Evolutionary conservation across 2,329 filamentous ascomycete genomes (phyloP), one percentile per base, ranked within the genome.

Genomic region (Phyllosticta capitalensis): DNA sequence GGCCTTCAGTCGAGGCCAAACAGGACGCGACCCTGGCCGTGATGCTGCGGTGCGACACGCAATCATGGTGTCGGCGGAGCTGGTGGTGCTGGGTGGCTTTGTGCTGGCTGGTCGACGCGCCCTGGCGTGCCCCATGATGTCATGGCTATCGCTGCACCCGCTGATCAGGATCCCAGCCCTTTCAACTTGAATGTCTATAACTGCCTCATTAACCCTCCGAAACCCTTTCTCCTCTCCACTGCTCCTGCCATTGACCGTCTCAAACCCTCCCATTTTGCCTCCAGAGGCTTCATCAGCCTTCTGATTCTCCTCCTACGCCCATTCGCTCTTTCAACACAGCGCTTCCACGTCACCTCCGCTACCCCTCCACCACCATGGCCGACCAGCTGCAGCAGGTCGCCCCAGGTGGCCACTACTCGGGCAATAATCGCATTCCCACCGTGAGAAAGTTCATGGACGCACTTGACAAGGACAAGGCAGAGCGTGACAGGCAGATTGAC

Each of bases 341-440:
- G n/a, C 21, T 12, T 19, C 14, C 26, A 49, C 52, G 7, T 28
- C 22, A 12, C 6, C 51, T 9, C 2, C 12, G 26, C 50, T 28
- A 26, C 20, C 14, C 7, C 24, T 26, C 24, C 24, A 17, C 52
- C 14, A 33, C 9, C 54, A 60, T 60, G 58, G 58, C 58, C 65
- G 65, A 78, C 57, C 67, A 71, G 61, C 71, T 75, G 64, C 78
- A 79, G 65, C 77, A 76, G 62, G 65, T 69, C 55, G 72, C 72
- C 9, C 81, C 81, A 20, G 85, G 88, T 5, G 77, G 75, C 67
- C 87, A 91, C 71, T 96, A 95, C 78, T 92, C 89, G 28, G 90
- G 87, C 56, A 75, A 74, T 61, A 95, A 96, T 72, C 88, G 89
- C 22, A 85, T 97, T 57, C 92, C 92, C 6, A 96, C 90, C 59